Evolutionary conservation across 306 rosid genomes (phyloP), one percentile per base, ranked within the genome.

Genomic region (Quercus cerris): DNA sequence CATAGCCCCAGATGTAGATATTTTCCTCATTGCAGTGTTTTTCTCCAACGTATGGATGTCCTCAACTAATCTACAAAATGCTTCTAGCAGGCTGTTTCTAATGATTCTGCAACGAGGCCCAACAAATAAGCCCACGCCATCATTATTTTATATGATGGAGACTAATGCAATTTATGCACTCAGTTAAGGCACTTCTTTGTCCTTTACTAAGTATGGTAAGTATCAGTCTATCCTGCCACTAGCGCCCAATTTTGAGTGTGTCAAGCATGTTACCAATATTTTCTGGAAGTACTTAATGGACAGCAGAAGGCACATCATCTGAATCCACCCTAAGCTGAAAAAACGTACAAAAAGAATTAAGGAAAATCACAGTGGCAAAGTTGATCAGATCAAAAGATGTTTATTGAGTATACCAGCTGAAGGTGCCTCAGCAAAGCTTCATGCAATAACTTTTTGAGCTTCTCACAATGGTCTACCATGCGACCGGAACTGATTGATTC

Each of bases 391-490:
- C 15, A 22, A 70, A 70, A 75, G 35, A 46, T 20, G 44, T 54
- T 30, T 4, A 3, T 66, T 23, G 67, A 71, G 57, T 76, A 68
- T 91, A 95, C 99, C 89, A 84, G 79, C 81, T 82, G 79, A 59
- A 95, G 88, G 85, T 95, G 97, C 70, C 82, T 84, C 80, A 74
- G 79, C 85, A 95, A 82, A 81, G 98, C 92, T 76, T 83, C 85
- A 55, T 84, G 89, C 46, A 95, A 69, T 82, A 88, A 88, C 73
- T 64, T 78, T 84, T 79, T 95, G 82, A 93, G 96, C 86, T 90
- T 93, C 51, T 78, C 86, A 56, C 92, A 95, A 70, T 90, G 94
- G 75, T 93, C 97, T 76, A 86, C 96, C 98, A 90, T 93, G 92
- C 86, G 90, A 64, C 98, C 99, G 54, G 62, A 81, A 14, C 78